Conservation (phyloP, 2,329 filamentous ascomycete species). For the Didymella glomerata region DNA sequence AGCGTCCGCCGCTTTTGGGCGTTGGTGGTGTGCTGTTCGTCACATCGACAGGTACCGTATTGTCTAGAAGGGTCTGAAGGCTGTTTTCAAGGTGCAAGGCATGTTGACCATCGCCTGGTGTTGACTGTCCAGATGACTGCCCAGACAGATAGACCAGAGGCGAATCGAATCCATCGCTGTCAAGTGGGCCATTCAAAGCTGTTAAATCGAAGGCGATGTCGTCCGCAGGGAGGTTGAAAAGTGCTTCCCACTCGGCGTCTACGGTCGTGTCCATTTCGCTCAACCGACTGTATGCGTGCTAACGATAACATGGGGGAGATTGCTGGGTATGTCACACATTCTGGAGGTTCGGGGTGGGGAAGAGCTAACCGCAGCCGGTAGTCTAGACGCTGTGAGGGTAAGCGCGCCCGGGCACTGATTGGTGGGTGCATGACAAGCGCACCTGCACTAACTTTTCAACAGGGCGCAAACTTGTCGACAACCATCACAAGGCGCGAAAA, state of each 20-base stretch:
- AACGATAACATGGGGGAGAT: conserved; percentile 5
- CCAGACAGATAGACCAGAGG: conserved; percentile 13
- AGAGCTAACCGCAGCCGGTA: conserved; percentile 12
- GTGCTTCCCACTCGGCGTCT: conserved; percentile 18
- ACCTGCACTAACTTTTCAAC: background rate
- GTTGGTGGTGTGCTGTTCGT: background rate
- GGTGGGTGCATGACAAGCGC: conserved; percentile 7
- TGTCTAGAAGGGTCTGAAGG: conserved; percentile 8
- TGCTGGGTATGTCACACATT: conserved; percentile 5
- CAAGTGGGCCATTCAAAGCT: conserved; percentile 3
- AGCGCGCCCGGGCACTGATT: conserved; percentile 8
- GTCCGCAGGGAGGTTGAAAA: conserved; percentile 13
- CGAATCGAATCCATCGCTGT: conserved; percentile 20
- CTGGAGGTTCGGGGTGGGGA: conserved; percentile 11
- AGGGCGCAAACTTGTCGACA: conserved; percentile 9
- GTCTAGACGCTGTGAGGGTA: conserved; percentile 16
- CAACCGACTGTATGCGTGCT: conserved; percentile 17
- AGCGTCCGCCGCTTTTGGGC: conserved; percentile 25
- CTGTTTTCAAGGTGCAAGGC: conserved; percentile 7
- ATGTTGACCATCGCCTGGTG: conserved; percentile 13
- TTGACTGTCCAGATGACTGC: conserved; percentile 20
- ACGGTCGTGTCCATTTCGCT: conserved; percentile 9
- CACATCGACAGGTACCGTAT: background rate
- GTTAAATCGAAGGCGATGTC: conserved; percentile 9
- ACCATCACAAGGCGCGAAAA: conserved; percentile 10